These are phyloP conservation scores for Coemansia biformis DNA, from an alignment of 192 early-diverging fungal species.

Conservation along the genomic window DNA sequence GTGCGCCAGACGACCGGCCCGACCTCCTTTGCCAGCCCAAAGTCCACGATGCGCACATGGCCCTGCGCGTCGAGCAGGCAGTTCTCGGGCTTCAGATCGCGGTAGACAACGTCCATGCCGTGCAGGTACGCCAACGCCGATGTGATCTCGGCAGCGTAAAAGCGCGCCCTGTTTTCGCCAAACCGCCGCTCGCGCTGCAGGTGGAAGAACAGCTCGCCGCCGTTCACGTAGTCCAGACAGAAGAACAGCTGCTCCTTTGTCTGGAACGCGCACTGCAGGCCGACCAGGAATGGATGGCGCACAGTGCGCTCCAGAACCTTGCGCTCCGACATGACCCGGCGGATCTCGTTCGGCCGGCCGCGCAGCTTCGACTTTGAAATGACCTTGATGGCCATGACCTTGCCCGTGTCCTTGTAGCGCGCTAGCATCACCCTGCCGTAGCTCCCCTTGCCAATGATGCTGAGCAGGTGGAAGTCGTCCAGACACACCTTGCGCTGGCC, in stretches of 20 bases:
- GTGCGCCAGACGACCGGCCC: slow-evolving; percentile 65
- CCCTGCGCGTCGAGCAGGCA: slow-evolving; percentile 65
- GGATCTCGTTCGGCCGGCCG: slow-evolving; percentile 58
- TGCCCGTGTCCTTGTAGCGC: slow-evolving; percentile 66
- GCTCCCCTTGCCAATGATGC: slow-evolving; percentile 70
- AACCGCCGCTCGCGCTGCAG: slow-evolving; percentile 62
- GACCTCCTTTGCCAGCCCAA: slow-evolving; percentile 81
- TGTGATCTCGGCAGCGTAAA: slow-evolving; percentile 52
- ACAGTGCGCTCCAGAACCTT: slow-evolving; percentile 55
- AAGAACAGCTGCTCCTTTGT: slow-evolving; percentile 68
- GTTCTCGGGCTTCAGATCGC: slow-evolving; percentile 71
- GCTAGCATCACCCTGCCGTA: slow-evolving; percentile 74
- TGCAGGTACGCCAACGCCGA: slow-evolving; percentile 55
- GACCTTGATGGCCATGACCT: slow-evolving; percentile 67
- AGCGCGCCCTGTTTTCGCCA: slow-evolving; percentile 56
- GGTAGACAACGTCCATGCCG: slow-evolving; percentile 56
- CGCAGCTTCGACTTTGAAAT: slow-evolving; percentile 65
- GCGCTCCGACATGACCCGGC: slow-evolving; percentile 62
- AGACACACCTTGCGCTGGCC: slow-evolving; percentile 19
- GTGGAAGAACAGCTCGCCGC: slow-evolving; percentile 71
- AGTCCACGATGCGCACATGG: slow-evolving; percentile 80
- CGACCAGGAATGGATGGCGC: slow-evolving; percentile 62
- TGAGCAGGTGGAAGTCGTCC: slow-evolving; percentile 66
- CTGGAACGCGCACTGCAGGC: slow-evolving; percentile 70
- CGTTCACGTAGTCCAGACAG: slow-evolving; percentile 69